Base-by-base conservation (phyloP, 176 grass and related monocot genomes). In the Poa annua region DNA sequence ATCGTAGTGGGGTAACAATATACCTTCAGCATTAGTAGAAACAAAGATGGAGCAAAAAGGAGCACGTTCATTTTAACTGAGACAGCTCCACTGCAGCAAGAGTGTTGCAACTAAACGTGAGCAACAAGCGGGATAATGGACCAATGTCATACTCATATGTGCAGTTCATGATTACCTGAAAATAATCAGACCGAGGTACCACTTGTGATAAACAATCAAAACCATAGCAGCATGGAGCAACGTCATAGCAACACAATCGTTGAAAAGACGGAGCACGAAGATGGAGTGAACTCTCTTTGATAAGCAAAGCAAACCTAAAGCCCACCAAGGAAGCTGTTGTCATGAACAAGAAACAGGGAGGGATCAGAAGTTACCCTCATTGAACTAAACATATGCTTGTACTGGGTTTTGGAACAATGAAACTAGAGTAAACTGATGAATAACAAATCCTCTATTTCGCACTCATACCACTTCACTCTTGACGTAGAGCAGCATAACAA, bases 31-130 rank as follows among this genome's bases (percentile, higher is more conserved):
- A 93, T 93, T 35, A 98, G 89, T 55, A 98, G 83, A 88, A 98
- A 87, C 42, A 98, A 84, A 80, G 96, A 87, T 55, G 96, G 93
- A 72, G 91, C 96, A 78, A 92, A 95, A 74, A 98, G 92, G 80
- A 98, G 92, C 44, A 92, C 96, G 41, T 98, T 98, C 96, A 98
- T 95, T 87, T 98, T 98, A 93, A 98, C 69, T n/a, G 96, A 95
- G 34, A 98, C 89, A 71, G 96, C 92, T 83, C 82, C 90, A 71
- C 92, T 93, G 87, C 78, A 91, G 78, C 11, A 86, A 83, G 45
- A 24, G 13, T 61, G 11, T 32, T 78, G 36, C 1, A 82, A 64
- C 16, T 50, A 33, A 20, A 62, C 49, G 7, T 76, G 42, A 88
- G 67, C 29, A 81, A 77, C 15, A 76, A 14, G 15, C 5, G 68